These are phyloP conservation scores for Populus euphratica DNA, from an alignment of 345 rosid species.

Conservation along the genomic window DNA sequence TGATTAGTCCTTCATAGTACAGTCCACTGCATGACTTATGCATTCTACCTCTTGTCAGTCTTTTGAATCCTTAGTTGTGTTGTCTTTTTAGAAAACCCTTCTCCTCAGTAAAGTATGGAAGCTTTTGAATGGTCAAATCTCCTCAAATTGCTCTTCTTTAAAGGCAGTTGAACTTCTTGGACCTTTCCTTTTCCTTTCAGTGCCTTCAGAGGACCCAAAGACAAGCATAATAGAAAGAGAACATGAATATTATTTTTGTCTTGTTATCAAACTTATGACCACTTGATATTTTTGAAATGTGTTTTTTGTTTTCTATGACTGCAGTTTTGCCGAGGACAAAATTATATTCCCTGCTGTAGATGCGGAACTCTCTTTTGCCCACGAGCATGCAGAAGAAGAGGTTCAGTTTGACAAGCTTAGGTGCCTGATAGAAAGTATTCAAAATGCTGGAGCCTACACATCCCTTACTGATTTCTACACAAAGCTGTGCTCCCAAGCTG, in stretches of 20 bases:
- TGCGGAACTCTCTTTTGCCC: conserved; percentile 48
- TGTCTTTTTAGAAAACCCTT: background rate
- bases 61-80: background rate
- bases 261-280: background rate
- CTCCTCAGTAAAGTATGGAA: background rate
- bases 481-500: conserved; percentile 50
- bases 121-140: background rate
- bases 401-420: conserved; percentile 52
- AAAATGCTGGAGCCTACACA: conserved; percentile 43
- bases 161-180: background rate
- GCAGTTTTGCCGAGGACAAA: conserved; percentile 65
- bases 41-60: background rate
- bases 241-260: background rate
- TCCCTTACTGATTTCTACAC: conserved; percentile 45
- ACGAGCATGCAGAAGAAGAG: conserved; percentile 60
- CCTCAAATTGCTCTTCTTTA: background rate
- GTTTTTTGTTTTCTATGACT: conserved; percentile 19
- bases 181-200: background rate
- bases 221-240: background rate
- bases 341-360: conserved; percentile 68
- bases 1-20: background rate
- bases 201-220: background rate
- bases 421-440: conserved; percentile 47
- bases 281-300: conserved; percentile 14
- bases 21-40: background rate